A percentile compares a stretch with the other conserved stretches of the same genome.
Conservation (phyloP, 2,329 filamentous ascomycete genomes). For the Talaromyces sp. region DNA sequence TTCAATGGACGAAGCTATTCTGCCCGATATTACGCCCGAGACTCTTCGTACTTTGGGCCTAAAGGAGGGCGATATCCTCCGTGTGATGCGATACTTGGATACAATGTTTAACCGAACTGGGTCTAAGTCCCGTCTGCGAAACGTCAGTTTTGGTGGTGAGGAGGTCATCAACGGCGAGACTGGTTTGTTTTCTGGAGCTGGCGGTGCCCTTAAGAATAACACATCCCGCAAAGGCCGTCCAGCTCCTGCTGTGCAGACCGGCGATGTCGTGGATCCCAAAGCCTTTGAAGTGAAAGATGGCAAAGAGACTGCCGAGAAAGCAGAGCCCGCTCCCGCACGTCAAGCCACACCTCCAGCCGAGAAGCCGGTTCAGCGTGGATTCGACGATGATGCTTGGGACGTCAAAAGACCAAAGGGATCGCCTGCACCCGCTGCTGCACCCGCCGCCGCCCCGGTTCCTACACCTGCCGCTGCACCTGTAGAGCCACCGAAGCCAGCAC, state of each 20-base stretch:
- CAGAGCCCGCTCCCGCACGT: slow-evolving; percentile 48
- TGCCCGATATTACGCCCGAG: slow-evolving; percentile 82
- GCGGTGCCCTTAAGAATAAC: slow-evolving; percentile 88
- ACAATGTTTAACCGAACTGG: slow-evolving; percentile 67
- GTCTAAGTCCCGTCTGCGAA: slow-evolving; percentile 53
- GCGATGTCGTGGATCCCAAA: slow-evolving; percentile 81
- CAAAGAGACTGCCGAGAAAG: slow-evolving; percentile 38
- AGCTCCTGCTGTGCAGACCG: slow-evolving; percentile 78
- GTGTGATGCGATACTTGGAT: slow-evolving; percentile 87
- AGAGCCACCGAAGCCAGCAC: slow-evolving; percentile 49
- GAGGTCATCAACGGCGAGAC: slow-evolving; percentile 58
- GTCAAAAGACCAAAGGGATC: slow-evolving; percentile 70
- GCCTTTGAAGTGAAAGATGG: slow-evolving; percentile 68
- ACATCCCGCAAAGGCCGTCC: slow-evolving; percentile 81
- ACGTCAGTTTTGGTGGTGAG: slow-evolving; percentile 52
- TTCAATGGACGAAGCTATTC: slow-evolving; percentile 90
- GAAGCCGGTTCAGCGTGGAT: slow-evolving; percentile 58
- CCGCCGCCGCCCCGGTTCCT: slow-evolving; percentile 40
- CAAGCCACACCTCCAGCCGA: slow-evolving; percentile 51
- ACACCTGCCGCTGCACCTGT: slow-evolving; percentile 35
- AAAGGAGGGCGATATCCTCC: slow-evolving; percentile 93
- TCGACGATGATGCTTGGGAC: slow-evolving; percentile 97
- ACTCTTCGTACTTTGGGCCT: slow-evolving; percentile 85
- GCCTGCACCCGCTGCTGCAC: slow-evolving; percentile 18
- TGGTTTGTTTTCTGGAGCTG: slow-evolving; percentile 87